These are phyloP conservation scores for Aspergillus cejpii DNA, from an alignment of 2,329 filamentous ascomycete genomes.

Conservation along the genomic window DNA sequence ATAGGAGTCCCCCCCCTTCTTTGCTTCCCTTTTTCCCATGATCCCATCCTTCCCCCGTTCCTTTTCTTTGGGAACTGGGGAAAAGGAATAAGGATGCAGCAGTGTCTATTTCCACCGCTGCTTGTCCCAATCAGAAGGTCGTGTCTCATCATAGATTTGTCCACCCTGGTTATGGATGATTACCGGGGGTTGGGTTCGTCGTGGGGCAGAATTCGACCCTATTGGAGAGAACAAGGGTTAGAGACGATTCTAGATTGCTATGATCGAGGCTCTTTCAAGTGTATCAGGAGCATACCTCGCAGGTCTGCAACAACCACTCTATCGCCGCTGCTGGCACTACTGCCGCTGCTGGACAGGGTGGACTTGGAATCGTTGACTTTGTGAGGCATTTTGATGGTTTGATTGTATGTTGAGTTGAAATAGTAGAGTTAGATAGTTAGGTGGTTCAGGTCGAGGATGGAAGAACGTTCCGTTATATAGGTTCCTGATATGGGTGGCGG, in stretches of 20 bases:
- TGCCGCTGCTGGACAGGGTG: conserved; percentile 29
- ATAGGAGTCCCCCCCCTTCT: background rate
- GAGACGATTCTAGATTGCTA: conserved; percentile 6
- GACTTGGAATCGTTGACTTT: conserved; percentile 35
- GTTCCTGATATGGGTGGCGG: conserved; percentile 1
- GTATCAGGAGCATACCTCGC: conserved; percentile 25
- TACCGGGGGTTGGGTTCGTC: conserved; percentile 28
- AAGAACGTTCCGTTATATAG: conserved; percentile 3
- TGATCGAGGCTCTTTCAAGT: background rate
- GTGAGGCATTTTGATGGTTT: conserved; percentile 27
- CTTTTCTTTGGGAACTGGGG: background rate
- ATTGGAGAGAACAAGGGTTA: conserved; percentile 14
- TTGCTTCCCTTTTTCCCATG: background rate
- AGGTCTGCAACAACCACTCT: conserved; percentile 26
- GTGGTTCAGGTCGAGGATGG: background rate
- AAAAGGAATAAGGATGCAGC: background rate
- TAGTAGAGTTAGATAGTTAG: conserved; percentile 1
- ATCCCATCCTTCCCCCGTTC: background rate
- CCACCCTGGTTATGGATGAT: conserved; percentile 33
- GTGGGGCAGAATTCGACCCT: conserved; percentile 29
- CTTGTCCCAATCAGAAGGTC: conserved; percentile 35
- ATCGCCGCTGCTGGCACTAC: conserved; percentile 26
- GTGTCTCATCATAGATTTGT: conserved; percentile 33
- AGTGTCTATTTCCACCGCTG: conserved; percentile 33
- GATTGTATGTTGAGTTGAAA: background rate